Evolutionary conservation across 352 stramenopile genomes (phyloP), one percentile per base, ranked within the genome.

Genomic region (Phytophthora ramorum): DNA sequence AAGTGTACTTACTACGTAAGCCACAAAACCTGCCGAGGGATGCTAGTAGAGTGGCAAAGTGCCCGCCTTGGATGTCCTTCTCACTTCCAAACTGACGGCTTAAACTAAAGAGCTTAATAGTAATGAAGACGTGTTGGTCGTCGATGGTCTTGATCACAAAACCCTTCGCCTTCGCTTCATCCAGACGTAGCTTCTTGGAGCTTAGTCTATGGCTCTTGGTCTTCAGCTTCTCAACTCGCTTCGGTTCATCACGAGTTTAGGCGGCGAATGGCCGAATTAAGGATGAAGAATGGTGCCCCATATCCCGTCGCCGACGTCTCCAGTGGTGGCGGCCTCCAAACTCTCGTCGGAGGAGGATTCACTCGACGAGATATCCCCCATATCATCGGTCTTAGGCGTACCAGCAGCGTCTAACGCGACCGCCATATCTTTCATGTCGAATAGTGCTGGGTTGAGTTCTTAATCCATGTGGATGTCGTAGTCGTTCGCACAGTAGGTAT

Each of bases 121-220:
- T n/a, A n/a, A 69, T 43, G 9, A 63, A 45, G 8, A 69, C 24
- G 14, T 69, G 45, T 40, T 49, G 41, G 22, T 63, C 50, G 30
- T 68, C 45, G 38, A 69, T 38, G 7, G 46, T 64, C 10, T 20
- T 64, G 34, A 64, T 54, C 1, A 69, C 14, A 30, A 53, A 69
- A 12, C 24, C 43, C 24, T 63, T 63, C 4, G 53, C 52, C 4
- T 46, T 57, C 0, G 61, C 61, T 37, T 69, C 38, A 6, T n/a
- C 16, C 7, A 19, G 61, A 3, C 38, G 45, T 12, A 69, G 20
- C 34, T 54, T 47, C 30, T 49, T 63, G 4, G 61, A 43, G 37
- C 38, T 69, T 28, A 63, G 38, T n/a, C 14, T 44, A 1, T 14
- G 46, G 26, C 46, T 41, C 52, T 63, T 69, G 35, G 52, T 34